Evolutionary conservation across 192 early-diverging fungal species (phyloP).

Genomic region (Kickxella alabastrina): DNA sequence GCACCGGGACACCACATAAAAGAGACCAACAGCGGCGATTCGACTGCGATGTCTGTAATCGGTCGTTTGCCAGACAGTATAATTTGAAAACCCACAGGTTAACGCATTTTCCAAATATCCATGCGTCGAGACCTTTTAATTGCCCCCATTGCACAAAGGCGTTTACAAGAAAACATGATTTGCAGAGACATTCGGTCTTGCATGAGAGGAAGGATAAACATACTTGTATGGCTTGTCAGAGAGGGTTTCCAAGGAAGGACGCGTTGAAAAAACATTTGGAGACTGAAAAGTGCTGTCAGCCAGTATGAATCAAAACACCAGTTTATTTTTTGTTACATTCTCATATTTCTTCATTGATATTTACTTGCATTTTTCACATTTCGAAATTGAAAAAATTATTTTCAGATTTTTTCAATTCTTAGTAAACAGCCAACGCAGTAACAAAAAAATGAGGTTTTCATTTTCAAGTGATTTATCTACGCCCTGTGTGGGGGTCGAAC

Average conservation of each 20-base stretch:
- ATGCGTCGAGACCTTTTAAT: conserved; percentile 54
- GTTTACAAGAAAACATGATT: conserved; percentile 76
- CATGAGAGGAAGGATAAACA: conserved; percentile 53
- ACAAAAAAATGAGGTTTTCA: neutral
- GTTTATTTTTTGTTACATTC: neutral
- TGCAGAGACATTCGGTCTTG: conserved; percentile 62
- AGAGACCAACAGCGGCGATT: conserved; percentile 50
- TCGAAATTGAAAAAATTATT: too few relatives aligned
- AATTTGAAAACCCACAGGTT: conserved; percentile 77
- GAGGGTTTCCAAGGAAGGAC: conserved; percentile 52
- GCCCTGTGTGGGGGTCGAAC: conserved; percentile 14
- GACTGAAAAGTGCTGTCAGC: conserved; percentile 7
- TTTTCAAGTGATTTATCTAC: neutral
- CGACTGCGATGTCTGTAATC: conserved; percentile 59
- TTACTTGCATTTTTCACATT: too few relatives aligned
- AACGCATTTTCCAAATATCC: conserved; percentile 59
- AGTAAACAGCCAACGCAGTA: too few relatives aligned
- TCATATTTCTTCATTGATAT: neutral
- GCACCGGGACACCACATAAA: conserved; percentile 24
- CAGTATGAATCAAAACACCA: too few relatives aligned
- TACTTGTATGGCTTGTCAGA: conserved; percentile 42
- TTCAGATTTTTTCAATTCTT: too few relatives aligned
- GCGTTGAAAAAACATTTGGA: conserved; percentile 40
- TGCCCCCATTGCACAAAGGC: conserved; percentile 60
- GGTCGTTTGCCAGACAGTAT: conserved; percentile 72